Percentiles rank a stretch among this genome's conserved stretches.
phyloP scores from a whole-genome alignment of 768 basidiomycete genomes.

The Serendipita sp. region DNA sequence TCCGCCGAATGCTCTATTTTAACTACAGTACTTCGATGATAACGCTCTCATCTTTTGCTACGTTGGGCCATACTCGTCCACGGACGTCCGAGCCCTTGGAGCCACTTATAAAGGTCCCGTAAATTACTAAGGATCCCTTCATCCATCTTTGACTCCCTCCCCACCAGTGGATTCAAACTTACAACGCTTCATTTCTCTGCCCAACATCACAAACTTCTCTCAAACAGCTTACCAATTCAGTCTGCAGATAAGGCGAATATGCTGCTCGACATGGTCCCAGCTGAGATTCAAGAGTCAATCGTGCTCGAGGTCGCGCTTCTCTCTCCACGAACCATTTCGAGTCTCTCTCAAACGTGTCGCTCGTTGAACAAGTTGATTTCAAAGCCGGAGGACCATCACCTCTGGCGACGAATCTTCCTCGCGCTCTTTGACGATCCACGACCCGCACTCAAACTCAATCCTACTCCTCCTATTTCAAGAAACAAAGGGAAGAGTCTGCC shows the following conservation, averaged over 20 bases:
- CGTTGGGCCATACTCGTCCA: neutral
- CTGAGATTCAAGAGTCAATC: slow-evolving; percentile 44
- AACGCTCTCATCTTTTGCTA: too few species aligned
- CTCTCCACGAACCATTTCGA: slow-evolving; percentile 41
- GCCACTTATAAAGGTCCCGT: neutral
- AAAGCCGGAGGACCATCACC: slow-evolving; percentile 34
- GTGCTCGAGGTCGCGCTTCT: slow-evolving; percentile 29
- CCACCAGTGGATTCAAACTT: too few species aligned
- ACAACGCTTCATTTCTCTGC: too few species aligned
- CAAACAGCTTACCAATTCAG: too few species aligned
- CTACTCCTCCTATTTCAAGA: neutral
- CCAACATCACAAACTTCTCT: too few species aligned
- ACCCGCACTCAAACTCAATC: neutral
- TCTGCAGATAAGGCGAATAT: neutral
- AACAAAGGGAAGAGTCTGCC: too few species aligned
- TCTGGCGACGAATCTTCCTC: slow-evolving; percentile 58
- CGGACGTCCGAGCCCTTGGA: neutral
- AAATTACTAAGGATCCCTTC: neutral
- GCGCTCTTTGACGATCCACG: slow-evolving; percentile 53
- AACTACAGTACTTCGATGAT: too few species aligned
- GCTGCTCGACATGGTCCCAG: slow-evolving; percentile 23
- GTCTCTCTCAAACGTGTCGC: slow-evolving; percentile 41
- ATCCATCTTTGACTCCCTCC: neutral
- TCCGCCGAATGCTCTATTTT: too few species aligned
- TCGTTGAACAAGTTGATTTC: slow-evolving; percentile 35